Percentiles rank a stretch among this genome's conserved stretches.
These are phyloP conservation scores for Pyrus hybrid DNA, from an alignment of 331 rosid species.

Conservation along the genomic window DNA sequence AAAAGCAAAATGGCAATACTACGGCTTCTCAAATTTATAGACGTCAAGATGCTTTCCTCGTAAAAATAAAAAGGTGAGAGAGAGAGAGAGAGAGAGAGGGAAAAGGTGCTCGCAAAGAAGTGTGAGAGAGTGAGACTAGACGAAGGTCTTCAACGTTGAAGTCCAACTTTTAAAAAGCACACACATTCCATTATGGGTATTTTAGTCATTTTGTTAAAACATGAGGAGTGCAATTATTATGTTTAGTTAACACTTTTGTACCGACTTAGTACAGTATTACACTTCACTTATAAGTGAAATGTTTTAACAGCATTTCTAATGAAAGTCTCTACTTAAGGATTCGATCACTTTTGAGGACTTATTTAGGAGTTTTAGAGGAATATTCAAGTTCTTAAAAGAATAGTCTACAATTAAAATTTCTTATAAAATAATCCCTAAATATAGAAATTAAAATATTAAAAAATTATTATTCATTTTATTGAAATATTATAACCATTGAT, in stretches of 20 bases:
- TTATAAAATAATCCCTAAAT: too few species aligned
- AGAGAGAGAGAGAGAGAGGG: background rate
- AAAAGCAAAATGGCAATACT: constrained; percentile 14
- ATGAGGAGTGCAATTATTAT: background rate
- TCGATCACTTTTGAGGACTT: too few species aligned
- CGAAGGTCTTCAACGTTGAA: background rate
- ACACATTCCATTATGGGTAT: background rate
- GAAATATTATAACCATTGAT: too few species aligned
- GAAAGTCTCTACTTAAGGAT: accelerated
- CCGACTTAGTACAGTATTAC: accelerated
- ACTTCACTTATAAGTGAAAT: accelerated
- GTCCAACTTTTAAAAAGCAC: constrained; percentile 1
- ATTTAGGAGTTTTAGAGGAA: too few species aligned
- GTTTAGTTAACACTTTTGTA: too few species aligned
- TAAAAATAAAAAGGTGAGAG: background rate
- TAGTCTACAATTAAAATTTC: too few species aligned
- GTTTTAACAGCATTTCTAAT: too few species aligned
- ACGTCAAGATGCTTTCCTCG: background rate
- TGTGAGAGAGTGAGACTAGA: background rate
- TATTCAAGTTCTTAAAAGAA: too few species aligned
- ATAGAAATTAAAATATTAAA: too few species aligned
- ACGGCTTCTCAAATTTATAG: constrained; percentile 30
- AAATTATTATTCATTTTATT: too few species aligned
- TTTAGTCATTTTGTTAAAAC: background rate
- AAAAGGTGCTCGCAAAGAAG: background rate